These are phyloP conservation scores for Apodospora peruviana DNA, from an alignment of 495 filamentous ascomycete species.

Conservation along the genomic window DNA sequence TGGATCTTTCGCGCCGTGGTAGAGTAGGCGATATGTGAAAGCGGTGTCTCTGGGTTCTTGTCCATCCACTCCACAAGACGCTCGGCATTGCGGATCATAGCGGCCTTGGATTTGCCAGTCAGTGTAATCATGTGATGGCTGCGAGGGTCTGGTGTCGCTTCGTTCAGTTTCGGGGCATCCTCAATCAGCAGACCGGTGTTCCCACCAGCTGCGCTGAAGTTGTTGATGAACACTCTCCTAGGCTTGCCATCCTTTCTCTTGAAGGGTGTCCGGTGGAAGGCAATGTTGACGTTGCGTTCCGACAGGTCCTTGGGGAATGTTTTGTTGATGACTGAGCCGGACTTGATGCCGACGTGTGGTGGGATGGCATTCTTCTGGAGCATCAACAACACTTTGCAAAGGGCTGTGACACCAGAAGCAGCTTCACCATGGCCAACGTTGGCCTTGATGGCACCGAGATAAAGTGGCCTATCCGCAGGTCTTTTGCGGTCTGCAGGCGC, in stretches of 20 bases:
- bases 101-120: slow-evolving; percentile 53
- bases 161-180: slow-evolving; percentile 38
- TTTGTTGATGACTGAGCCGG: slow-evolving; percentile 60
- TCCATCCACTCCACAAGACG: slow-evolving; percentile 49
- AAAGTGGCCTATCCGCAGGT: slow-evolving; percentile 62
- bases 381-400: slow-evolving; percentile 87
- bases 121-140: slow-evolving; percentile 49
- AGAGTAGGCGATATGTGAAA: slow-evolving; percentile 66
- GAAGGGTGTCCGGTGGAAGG: slow-evolving; percentile 56
- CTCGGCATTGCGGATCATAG: slow-evolving; percentile 49
- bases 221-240: slow-evolving; percentile 61
- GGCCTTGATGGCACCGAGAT: slow-evolving; percentile 79
- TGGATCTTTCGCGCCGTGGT: slow-evolving; percentile 83
- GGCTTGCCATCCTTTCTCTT: slow-evolving; percentile 54
- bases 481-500: slow-evolving; percentile 64
- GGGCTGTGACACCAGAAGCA: slow-evolving; percentile 74
- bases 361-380: slow-evolving; percentile 77
- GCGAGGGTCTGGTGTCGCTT: slow-evolving; percentile 39
- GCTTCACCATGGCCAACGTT: slow-evolving; percentile 90
- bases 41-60: slow-evolving; percentile 41
- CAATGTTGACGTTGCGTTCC: slow-evolving; percentile 68
- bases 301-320: slow-evolving; percentile 71
- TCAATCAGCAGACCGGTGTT: slow-evolving; percentile 61
- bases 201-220: slow-evolving; percentile 65
- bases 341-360: slow-evolving; percentile 85